Conservation (phyloP, 257 asterid species). For the Misopates orontium region DNA sequence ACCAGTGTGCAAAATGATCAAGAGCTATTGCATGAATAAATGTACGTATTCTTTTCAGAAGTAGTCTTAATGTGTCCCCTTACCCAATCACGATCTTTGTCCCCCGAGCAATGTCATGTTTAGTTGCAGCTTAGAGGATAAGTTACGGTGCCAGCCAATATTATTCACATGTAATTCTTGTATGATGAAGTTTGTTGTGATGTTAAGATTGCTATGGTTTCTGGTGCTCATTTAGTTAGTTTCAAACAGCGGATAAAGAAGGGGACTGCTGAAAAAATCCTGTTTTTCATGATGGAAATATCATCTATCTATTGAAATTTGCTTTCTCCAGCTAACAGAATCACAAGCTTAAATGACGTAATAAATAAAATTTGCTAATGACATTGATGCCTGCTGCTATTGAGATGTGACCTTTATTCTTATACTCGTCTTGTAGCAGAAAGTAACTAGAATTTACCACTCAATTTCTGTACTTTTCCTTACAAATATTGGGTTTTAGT, state of each 20-base stretch:
- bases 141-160: not conserved
- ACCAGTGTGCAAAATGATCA: slow-evolving; percentile 94
- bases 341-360: not conserved
- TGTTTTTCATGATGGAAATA: not conserved
- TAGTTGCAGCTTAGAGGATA: not conserved
- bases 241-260: not conserved
- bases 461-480: slow-evolving; percentile 11
- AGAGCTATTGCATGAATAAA: slow-evolving; percentile 62
- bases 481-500: slow-evolving; percentile 5
- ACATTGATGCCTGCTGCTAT: slow-evolving; percentile 5
- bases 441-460: not conserved
- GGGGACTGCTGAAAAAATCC: not conserved
- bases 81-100: not conserved
- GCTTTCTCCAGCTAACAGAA: not conserved
- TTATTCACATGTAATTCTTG: not conserved
- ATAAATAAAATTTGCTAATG: not conserved
- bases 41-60: slow-evolving; percentile 45
- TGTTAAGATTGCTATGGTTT: not conserved
- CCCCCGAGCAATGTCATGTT: not conserved
- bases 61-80: not conserved
- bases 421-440: not conserved
- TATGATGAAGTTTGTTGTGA: not conserved
- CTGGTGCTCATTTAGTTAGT: not conserved
- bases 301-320: not conserved
- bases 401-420: not conserved